These are phyloP conservation scores for Pterocarpus macrocarpus DNA, from an alignment of 306 rosid genomes.

Conservation along the genomic window DNA sequence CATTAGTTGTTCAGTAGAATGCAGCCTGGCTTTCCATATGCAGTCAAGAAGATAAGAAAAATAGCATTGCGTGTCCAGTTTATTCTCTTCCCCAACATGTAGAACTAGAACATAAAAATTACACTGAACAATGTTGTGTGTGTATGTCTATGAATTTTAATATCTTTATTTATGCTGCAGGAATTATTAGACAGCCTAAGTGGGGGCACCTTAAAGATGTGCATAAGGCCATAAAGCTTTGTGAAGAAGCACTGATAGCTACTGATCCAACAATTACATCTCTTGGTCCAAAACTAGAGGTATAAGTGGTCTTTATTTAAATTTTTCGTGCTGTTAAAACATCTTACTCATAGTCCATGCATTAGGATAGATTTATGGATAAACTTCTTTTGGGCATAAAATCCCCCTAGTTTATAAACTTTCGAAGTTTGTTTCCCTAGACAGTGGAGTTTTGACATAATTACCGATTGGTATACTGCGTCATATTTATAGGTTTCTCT, in stretches of 20 bases:
- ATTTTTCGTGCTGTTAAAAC: conserved; percentile 14
- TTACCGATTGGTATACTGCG: too few relatives aligned
- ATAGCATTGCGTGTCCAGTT: conserved; percentile 1
- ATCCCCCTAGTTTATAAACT: too few relatives aligned
- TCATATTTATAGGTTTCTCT: not conserved
- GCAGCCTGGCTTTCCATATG: too few relatives aligned
- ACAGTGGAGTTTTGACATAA: too few relatives aligned
- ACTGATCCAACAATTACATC: conserved; percentile 83
- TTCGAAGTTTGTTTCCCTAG: too few relatives aligned
- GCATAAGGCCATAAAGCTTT: conserved; percentile 88
- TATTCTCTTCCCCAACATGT: conserved; percentile 1
- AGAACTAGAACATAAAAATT: not conserved
- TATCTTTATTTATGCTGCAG: conserved; percentile 59
- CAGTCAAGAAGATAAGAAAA: not conserved
- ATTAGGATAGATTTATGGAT: too few relatives aligned
- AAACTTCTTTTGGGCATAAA: too few relatives aligned
- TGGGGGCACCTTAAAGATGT: conserved; percentile 98
- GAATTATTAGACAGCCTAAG: conserved; percentile 87
- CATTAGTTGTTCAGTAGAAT: not conserved
- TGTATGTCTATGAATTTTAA: not conserved
- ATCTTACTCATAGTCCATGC: not conserved
- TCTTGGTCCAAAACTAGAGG: conserved; percentile 86
- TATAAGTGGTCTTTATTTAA: conserved; percentile 40
- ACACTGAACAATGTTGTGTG: conserved; percentile 1
- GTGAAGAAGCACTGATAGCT: conserved; percentile 83